Conservation (phyloP, 192 early-diverging fungal genomes). For the Polychytrium aggregatum region DNA sequence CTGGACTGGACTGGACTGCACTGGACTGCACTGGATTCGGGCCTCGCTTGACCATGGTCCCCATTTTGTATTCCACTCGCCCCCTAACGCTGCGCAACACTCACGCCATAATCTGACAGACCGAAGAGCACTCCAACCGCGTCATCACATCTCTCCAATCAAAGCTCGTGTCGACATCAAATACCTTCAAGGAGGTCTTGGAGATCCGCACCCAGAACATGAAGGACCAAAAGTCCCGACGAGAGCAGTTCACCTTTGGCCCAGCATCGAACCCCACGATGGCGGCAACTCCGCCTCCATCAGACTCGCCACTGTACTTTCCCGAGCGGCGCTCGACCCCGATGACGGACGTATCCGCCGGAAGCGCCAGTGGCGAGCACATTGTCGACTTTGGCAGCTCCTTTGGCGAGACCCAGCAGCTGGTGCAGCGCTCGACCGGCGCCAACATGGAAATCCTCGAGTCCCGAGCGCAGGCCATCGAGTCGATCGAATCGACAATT, state of each 20-base stretch:
- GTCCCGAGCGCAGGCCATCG: conserved; percentile 79
- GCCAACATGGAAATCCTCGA: conserved; percentile 73
- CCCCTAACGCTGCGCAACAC: background rate
- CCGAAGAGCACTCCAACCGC: conserved; percentile 79
- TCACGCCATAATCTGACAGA: conserved; percentile 39
- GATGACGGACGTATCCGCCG: conserved; percentile 3
- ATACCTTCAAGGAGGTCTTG: conserved; percentile 89
- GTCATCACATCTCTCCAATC: conserved; percentile 90
- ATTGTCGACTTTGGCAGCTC: conserved; percentile 35
- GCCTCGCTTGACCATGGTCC: no score
- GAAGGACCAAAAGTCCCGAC: conserved; percentile 77
- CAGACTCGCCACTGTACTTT: conserved; percentile 53
- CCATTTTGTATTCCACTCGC: no score
- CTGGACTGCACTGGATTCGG: no score
- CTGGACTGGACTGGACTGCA: no score
- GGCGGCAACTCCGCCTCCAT: background rate
- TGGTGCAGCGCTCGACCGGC: conserved; percentile 37
- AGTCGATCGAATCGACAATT: conserved; percentile 93
- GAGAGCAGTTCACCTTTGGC: conserved; percentile 75
- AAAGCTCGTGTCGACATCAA: conserved; percentile 78
- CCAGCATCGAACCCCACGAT: background rate
- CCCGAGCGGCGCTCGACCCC: conserved; percentile 27
- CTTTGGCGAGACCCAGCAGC: conserved; percentile 46
- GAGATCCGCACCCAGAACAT: conserved; percentile 93
- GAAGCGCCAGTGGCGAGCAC: no score